These are phyloP conservation scores for Cinnamomum chago DNA, from an alignment of 164 flowering plant genomes.

Conservation along the genomic window DNA sequence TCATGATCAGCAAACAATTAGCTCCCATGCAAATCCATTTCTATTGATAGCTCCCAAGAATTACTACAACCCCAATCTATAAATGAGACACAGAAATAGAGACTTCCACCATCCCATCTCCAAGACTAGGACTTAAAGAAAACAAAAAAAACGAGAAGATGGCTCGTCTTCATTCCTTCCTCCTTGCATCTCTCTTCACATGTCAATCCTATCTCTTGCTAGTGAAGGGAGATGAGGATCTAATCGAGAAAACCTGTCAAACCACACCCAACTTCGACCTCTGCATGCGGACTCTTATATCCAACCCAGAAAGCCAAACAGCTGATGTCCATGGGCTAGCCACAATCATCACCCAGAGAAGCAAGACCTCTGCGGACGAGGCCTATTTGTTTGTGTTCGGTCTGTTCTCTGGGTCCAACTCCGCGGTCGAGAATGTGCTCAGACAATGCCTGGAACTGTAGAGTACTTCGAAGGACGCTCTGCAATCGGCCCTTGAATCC, in stretches of 20 bases:
- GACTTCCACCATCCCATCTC: no score
- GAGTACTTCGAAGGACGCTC: slow-evolving; percentile 37
- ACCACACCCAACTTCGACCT: slow-evolving; percentile 52
- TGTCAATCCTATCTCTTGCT: no score
- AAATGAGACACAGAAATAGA: no score
- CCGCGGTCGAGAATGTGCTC: slow-evolving; percentile 23
- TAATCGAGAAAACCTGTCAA: slow-evolving; percentile 22
- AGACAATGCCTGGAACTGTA: slow-evolving; percentile 60
- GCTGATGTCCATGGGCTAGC: slow-evolving; percentile 61
- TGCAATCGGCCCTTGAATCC: slow-evolving; percentile 37
- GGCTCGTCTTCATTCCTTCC: no score
- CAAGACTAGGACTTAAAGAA: no score
- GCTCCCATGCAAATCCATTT: no score
- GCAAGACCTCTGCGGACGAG: slow-evolving; percentile 42
- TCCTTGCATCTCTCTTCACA: no score
- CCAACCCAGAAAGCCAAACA: slow-evolving; percentile 41
- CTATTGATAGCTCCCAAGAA: no score
- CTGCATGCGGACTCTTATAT: slow-evolving; percentile 54
- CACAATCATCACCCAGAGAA: slow-evolving; percentile 41
- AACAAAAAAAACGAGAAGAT: no score
- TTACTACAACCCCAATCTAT: no score
- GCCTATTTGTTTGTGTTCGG: slow-evolving; percentile 43
- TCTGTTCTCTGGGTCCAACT: slow-evolving; percentile 20
- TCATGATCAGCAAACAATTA: no score
- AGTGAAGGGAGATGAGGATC: no score